Conservation (phyloP, 345 rosid genomes). For the Pugionium cornutum region DNA sequence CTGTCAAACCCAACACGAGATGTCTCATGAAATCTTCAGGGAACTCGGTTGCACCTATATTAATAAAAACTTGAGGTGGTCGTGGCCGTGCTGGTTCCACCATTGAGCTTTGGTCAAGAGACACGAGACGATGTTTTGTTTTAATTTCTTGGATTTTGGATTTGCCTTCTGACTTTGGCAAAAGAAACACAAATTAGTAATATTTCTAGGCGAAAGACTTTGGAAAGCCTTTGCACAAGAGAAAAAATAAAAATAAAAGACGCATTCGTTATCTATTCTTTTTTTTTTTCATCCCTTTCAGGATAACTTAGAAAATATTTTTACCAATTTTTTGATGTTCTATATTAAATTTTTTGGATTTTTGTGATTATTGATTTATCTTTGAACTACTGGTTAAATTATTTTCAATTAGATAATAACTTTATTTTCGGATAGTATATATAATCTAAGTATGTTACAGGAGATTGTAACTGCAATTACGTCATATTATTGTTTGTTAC, state of each 20-base stretch:
- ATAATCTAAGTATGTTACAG: too few relatives aligned
- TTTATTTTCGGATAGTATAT: too few relatives aligned
- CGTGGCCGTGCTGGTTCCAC: conserved; percentile 17
- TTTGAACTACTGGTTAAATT: too few relatives aligned
- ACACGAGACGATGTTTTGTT: neutral
- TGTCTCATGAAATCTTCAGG: conserved; percentile 28
- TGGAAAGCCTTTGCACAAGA: neutral
- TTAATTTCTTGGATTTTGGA: conserved; percentile 2
- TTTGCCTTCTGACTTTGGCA: conserved; percentile 3
- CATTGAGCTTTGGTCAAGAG: conserved; percentile 21
- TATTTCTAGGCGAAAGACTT: neutral
- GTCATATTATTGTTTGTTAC: too few relatives aligned
- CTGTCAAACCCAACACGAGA: conserved; percentile 21
- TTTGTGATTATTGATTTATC: too few relatives aligned
- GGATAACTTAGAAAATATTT: too few relatives aligned
- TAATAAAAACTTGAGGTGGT: conserved; percentile 32
- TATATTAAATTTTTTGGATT: too few relatives aligned
- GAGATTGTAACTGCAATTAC: too few relatives aligned
- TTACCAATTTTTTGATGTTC: too few relatives aligned
- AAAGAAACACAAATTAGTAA: neutral
- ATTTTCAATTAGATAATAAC: too few relatives aligned
- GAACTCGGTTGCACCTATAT: conserved; percentile 24
- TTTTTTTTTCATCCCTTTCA: too few relatives aligned
- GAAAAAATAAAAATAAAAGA: neutral
- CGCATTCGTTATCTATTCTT: neutral